A percentile compares a stretch with the other conserved stretches of the same genome.
phyloP scores from a whole-genome alignment of 2,329 filamentous ascomycete genomes.

The Clonostachys sp. region DNA sequence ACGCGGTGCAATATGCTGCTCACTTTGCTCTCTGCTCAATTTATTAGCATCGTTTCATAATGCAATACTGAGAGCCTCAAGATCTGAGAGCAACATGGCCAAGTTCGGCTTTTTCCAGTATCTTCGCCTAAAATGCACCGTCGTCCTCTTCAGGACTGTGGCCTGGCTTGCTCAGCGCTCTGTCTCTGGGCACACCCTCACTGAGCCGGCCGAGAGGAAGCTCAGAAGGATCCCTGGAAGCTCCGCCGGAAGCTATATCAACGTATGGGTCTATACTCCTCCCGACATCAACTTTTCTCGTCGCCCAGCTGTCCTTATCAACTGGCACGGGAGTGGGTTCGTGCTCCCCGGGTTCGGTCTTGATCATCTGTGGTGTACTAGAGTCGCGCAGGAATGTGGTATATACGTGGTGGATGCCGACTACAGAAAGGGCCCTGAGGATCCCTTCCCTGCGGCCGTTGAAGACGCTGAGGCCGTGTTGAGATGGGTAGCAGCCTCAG shows the following conservation, averaged over 20 bases:
- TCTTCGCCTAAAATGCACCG: conserved; percentile 7
- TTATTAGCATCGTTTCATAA: too few relatives aligned
- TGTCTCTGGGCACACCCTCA: background rate
- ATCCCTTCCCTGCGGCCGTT: conserved; percentile 27
- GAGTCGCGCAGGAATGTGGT: conserved; percentile 15
- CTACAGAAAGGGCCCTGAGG: conserved; percentile 36
- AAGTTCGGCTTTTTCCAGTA: conserved; percentile 1
- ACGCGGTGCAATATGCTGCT: too few relatives aligned
- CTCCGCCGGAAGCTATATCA: conserved; percentile 14
- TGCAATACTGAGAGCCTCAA: too few relatives aligned
- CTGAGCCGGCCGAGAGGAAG: conserved; percentile 7
- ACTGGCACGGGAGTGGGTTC: conserved; percentile 28
- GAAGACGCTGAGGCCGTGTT: conserved; percentile 28
- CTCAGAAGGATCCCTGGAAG: conserved; percentile 16
- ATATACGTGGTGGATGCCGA: conserved; percentile 20
- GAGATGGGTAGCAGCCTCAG: conserved; percentile 17
- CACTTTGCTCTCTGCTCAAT: too few relatives aligned
- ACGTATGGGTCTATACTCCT: conserved; percentile 17
- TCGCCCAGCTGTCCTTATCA: conserved; percentile 6
- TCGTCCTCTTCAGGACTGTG: conserved; percentile 6
- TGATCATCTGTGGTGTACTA: conserved; percentile 29
- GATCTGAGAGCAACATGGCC: background rate
- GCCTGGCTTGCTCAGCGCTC: conserved; percentile 3
- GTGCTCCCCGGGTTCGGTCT: conserved; percentile 25
- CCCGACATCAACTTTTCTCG: background rate